A percentile compares a stretch with the other conserved stretches of the same genome.
Conservation (phyloP, 352 stramenopile genomes). For the Pythium apleroticum region DNA sequence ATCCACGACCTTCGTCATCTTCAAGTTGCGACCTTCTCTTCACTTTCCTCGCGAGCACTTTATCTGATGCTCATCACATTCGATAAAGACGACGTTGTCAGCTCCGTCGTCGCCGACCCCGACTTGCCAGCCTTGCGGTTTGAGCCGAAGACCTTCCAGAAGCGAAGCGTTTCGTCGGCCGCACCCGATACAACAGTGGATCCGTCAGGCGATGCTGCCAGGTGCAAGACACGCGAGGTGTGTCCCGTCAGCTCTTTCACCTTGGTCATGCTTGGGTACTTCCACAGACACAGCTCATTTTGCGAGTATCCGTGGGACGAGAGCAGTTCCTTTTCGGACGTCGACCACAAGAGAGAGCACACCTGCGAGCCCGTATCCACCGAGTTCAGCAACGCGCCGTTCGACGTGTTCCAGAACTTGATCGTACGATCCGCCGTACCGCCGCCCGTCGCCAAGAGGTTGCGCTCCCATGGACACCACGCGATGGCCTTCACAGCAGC, state of each 20-base stretch:
- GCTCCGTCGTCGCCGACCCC: constrained; percentile 46
- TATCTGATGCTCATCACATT: constrained; percentile 86
- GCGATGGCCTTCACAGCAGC: constrained; percentile 98
- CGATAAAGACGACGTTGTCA: constrained; percentile 68
- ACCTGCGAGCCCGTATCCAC: constrained; percentile 98
- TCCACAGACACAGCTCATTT: constrained; percentile 98
- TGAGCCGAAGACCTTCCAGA: constrained; percentile 98
- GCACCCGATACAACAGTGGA: constrained; percentile 96
- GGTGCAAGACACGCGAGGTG: constrained; percentile 95
- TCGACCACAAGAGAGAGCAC: constrained; percentile 95
- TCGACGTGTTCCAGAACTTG: constrained; percentile 99
- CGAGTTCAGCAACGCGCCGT: constrained; percentile 94
- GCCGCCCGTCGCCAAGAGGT: constrained; percentile 96
- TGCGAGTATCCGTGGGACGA: constrained; percentile 97
- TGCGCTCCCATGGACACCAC: constrained; percentile 98
- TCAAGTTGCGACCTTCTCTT: constrained; percentile 1
- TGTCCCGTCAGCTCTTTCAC: constrained; percentile 98
- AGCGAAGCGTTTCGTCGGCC: constrained; percentile 98
- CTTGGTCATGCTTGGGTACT: constrained; percentile 98
- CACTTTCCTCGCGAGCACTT: constrained; percentile 9
- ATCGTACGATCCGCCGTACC: constrained; percentile 98
- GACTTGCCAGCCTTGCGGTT: constrained; percentile 75
- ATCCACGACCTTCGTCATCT: neutral
- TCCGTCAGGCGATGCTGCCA: constrained; percentile 96
- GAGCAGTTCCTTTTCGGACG: constrained; percentile 93